Base-by-base conservation (phyloP, 257 asterid genomes). In the Scutellaria baicalensis region DNA sequence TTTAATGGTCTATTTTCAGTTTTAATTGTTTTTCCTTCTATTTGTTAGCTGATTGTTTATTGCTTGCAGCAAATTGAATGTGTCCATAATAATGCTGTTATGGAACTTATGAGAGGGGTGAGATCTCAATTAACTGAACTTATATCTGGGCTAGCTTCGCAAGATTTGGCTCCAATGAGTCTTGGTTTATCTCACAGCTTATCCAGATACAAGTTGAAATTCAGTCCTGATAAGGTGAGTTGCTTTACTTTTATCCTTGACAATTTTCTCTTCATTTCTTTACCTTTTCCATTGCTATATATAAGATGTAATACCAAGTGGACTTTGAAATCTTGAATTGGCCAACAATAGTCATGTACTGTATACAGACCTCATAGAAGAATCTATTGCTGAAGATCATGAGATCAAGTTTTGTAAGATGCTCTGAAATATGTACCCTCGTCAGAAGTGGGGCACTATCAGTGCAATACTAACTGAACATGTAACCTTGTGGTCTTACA, bases 151-250 rank as follows among this genome's bases (percentile, higher is more conserved):
- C 81, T 92, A 27, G 96, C 86, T 69, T 49, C 85, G 6, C 96
- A 89, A 78, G 97, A 92, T 77, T 82, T 92, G 85, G 91, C 93
- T 59, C 96, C 97, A 59, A 92, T 92, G 96, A 89, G 97, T 71
- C 82, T 92, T 80, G 97, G 95, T 59, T 77, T 92, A 59, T 92
- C 97, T 62, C 96, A 92, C 80, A 89, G 96, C 78, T 75, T 92
- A 58, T 87, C 96, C 21, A 81, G 97, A 78, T 84, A 84, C 87
- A 92, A 89, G 73, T 82, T 92, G 59, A 92, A 92, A 64, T 92
- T 92, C 84, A 92, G 95, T 77, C 96, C 97, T 1, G 97, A 92
- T 43, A 92, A 89, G 92, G 97, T 55, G 42, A 55, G 61, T 55
- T 55, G 40, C 17, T 55, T 55, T 55, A 17, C 38, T 9, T 21